Base-by-base conservation (phyloP, 2,329 filamentous ascomycete species). In the Clonostachys byssicola region DNA sequence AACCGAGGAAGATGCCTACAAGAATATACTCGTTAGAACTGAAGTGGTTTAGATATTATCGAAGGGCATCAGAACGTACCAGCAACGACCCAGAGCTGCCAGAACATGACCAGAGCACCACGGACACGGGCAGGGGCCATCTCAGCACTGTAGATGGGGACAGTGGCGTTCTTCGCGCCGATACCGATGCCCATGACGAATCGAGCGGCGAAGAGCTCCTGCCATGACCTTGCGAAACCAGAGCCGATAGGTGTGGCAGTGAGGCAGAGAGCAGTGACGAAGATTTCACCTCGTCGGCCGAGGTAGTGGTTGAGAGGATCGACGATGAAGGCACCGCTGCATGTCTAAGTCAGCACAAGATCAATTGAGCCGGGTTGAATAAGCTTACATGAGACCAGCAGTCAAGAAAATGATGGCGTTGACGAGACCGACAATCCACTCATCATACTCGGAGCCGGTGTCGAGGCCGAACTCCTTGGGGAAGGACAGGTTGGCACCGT, bases 61-160 rank as follows among this genome's bases (percentile, higher is more conserved):
- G 14, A n/a, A 39, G 17, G 35, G 14, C 4, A n/a, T 14, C 36
- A n/a, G 7, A 8, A 39, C 36, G 12, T n/a, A 39, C 36, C 36
- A 18, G 36, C 14, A n/a, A 18, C 14, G 36, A 39, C 36, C 17
- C 17, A 39, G 36, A 39, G 36, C 36, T 18, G 76, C 88, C 88
- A 92, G 51, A 83, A 85, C 88, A 92, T 92, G 51, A 92, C 88
- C 4, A 94, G 71, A 14, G 85, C 87, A 54, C 87, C 86, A 56
- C 86, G 77, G 46, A 90, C 83, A 5, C 72, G 63, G 3, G 86
- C 81, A 0, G 87, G 86, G 0, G 83, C 75, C 43, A 81, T 87
- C 61, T 91, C 88, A 2, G 87, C 87, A 1, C 85, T 83, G 55
- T 89, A 92, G 33, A 92, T 82, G 0, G 88, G 88, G 0, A 86